Percentiles rank a stretch among this genome's conserved stretches.
These are phyloP conservation scores for Luffa acutangula DNA, from an alignment of 306 rosid species.

Conservation along the genomic window DNA sequence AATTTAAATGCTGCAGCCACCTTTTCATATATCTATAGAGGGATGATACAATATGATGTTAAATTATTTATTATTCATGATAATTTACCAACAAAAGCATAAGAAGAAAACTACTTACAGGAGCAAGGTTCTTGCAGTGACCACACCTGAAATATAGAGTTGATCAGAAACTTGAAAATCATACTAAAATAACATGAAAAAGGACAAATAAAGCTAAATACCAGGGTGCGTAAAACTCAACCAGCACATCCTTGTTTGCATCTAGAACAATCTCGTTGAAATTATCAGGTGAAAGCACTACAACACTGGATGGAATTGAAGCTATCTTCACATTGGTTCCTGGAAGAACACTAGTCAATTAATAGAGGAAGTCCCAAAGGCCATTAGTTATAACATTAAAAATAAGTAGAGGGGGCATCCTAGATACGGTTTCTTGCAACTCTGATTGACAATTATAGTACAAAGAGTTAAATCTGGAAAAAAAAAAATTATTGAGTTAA, in stretches of 20 bases:
- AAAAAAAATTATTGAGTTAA: neutral
- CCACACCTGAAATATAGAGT: conserved; percentile 57
- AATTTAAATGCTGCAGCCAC: conserved; percentile 67
- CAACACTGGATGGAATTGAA: conserved; percentile 53
- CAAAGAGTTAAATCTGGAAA: neutral
- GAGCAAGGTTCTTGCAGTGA: conserved; percentile 88
- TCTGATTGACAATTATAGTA: neutral
- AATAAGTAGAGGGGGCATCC: neutral
- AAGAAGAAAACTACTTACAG: conserved; percentile 39
- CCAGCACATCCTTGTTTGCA: conserved; percentile 68
- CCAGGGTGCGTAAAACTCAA: conserved; percentile 97
- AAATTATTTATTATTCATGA: neutral
- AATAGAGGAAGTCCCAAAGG: neutral
- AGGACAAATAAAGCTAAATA: conserved; percentile 21
- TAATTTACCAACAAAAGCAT: neutral
- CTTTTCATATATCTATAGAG: conserved; percentile 60
- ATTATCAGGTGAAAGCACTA: conserved; percentile 44
- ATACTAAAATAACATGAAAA: neutral
- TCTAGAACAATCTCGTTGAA: conserved; percentile 69
- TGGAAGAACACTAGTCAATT: conserved; percentile 20
- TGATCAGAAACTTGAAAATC: neutral
- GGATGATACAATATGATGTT: neutral
- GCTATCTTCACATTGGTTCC: conserved; percentile 84
- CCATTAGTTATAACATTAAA: neutral
- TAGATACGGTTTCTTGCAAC: neutral